Evolutionary conservation across 2,329 filamentous ascomycete species (phyloP).

Genomic region (Neofusicoccum laricinum): DNA sequence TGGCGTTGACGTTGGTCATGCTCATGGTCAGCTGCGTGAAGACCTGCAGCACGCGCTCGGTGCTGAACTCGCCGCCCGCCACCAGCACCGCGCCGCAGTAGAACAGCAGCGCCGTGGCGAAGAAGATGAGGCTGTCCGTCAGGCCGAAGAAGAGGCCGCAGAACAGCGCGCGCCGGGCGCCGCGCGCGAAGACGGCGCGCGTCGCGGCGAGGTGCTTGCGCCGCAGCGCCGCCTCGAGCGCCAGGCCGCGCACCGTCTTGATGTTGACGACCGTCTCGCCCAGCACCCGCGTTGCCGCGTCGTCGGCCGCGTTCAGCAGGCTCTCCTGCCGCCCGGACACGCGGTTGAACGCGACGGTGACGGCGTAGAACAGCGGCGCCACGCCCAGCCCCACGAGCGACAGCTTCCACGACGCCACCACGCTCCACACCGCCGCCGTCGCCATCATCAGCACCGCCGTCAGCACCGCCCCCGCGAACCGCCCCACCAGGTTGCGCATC

Average conservation of each 20-base stretch:
- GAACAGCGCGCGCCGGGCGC: conserved; percentile 63
- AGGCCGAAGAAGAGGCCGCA: conserved; percentile 73
- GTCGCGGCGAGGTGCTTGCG: conserved; percentile 58
- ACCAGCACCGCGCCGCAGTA: conserved; percentile 74
- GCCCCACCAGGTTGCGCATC: conserved; percentile 76
- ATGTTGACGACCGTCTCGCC: conserved; percentile 77
- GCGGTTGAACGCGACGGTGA: conserved; percentile 63
- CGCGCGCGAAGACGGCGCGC: conserved; percentile 55
- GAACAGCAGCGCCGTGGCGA: conserved; percentile 75
- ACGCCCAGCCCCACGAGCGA: conserved; percentile 72
- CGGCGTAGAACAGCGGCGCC: conserved; percentile 63
- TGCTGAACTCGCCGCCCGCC: conserved; percentile 46
- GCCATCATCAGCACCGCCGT: conserved; percentile 65
- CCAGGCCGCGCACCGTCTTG: conserved; percentile 71
- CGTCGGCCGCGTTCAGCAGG: conserved; percentile 61
- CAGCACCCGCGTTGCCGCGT: conserved; percentile 60
- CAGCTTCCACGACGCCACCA: conserved; percentile 74
- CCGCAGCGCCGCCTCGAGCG: conserved; percentile 69
- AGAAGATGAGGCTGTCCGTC: conserved; percentile 69
- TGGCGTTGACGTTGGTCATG: conserved; percentile 66
- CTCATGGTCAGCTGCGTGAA: conserved; percentile 83
- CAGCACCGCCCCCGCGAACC: conserved; percentile 70
- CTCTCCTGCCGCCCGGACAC: conserved; percentile 71
- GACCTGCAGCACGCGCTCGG: conserved; percentile 66
- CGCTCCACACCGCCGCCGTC: conserved; percentile 71